These are phyloP conservation scores for Fusarium fujikuroi DNA, from an alignment of 2,329 filamentous ascomycete species.

Conservation along the genomic window DNA sequence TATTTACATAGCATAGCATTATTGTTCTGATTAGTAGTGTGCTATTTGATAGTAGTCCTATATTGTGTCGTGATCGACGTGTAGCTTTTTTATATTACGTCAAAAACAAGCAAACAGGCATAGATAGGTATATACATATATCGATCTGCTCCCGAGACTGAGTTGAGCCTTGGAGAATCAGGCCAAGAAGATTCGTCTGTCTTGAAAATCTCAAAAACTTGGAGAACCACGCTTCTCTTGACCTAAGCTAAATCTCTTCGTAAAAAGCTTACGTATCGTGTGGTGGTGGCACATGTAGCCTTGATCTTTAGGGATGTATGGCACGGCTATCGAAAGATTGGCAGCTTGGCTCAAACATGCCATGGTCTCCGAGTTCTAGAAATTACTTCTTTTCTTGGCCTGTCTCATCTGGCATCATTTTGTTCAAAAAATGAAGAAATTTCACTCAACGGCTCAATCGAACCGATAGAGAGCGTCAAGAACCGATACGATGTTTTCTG, in stretches of 20 bases:
- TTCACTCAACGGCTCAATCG: slow-evolving; percentile 11
- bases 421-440: slow-evolving; percentile 13
- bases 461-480: slow-evolving; percentile 25
- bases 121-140: background rate
- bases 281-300: background rate
- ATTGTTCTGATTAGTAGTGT: background rate
- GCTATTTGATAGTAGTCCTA: background rate
- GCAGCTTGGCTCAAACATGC: background rate
- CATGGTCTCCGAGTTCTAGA: background rate
- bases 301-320: background rate
- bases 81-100: background rate
- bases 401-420: background rate
- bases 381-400: background rate
- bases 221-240: background rate
- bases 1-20: background rate
- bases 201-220: background rate
- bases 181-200: background rate
- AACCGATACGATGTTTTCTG: slow-evolving; percentile 22
- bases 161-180: background rate
- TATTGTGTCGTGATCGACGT: background rate
- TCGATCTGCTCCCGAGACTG: background rate
- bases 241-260: background rate
- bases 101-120: background rate
- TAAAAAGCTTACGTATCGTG: background rate
- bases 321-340: background rate